A percentile compares a stretch with the other conserved stretches of the same genome.
Conservation (phyloP, 2,329 filamentous ascomycete species). For the Fusarium caatingaense region DNA sequence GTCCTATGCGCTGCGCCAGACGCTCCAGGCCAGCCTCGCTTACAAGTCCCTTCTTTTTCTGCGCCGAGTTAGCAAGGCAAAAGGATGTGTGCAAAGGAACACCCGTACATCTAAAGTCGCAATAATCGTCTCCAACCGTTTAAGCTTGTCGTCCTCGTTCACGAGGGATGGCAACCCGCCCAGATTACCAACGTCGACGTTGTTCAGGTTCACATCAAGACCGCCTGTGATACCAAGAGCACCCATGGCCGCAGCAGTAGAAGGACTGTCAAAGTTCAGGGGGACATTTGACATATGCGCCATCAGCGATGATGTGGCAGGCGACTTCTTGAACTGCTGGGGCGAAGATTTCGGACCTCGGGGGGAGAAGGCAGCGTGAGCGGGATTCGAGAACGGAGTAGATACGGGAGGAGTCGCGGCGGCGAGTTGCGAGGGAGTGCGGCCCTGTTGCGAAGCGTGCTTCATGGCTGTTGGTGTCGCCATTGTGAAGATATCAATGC, state of each 20-base stretch:
- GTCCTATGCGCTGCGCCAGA: slow-evolving; percentile 73
- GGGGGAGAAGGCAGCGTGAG: slow-evolving; percentile 69
- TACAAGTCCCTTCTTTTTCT: slow-evolving; percentile 70
- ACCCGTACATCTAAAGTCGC: slow-evolving; percentile 60
- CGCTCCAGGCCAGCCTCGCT: slow-evolving; percentile 81
- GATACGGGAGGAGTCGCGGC: slow-evolving; percentile 74
- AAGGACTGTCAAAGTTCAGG: slow-evolving; percentile 73
- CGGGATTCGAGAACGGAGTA: slow-evolving; percentile 71
- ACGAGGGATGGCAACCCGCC: slow-evolving; percentile 56
- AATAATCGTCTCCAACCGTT: slow-evolving; percentile 64
- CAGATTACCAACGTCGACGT: slow-evolving; percentile 61
- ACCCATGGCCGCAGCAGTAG: slow-evolving; percentile 70
- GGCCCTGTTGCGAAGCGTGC: slow-evolving; percentile 58
- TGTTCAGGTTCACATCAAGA: slow-evolving; percentile 65
- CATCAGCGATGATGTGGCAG: slow-evolving; percentile 64
- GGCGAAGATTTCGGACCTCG: slow-evolving; percentile 69
- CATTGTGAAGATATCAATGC: slow-evolving; percentile 50
- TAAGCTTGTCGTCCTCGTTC: slow-evolving; percentile 66
- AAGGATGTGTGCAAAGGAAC: neutral
- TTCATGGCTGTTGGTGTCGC: slow-evolving; percentile 64
- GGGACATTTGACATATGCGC: slow-evolving; percentile 58
- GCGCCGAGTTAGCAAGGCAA: slow-evolving; percentile 11
- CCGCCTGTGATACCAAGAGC: slow-evolving; percentile 62
- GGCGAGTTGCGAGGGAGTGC: slow-evolving; percentile 63
- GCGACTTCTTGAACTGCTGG: slow-evolving; percentile 73